Percentiles rank a stretch among this genome's conserved stretches.
Evolutionary conservation across 2,329 filamentous ascomycete species (phyloP).

Genomic region (Exophiala viscosa): DNA sequence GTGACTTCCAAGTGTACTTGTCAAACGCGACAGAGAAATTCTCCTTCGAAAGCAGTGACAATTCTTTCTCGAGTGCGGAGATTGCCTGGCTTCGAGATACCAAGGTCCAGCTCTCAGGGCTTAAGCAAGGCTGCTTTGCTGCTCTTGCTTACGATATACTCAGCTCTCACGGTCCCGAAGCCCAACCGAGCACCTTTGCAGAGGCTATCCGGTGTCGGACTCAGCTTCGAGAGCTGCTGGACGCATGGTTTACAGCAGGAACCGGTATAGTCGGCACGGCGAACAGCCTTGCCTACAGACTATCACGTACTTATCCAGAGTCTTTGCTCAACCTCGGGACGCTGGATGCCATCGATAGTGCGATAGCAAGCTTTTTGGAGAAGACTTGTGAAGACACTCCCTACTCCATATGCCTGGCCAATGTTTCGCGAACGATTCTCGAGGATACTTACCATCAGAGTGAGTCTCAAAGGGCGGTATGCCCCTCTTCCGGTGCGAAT

Average conservation of each 20-base stretch:
- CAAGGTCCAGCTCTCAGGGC: not conserved
- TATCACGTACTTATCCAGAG: not conserved
- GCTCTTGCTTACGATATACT: not conserved
- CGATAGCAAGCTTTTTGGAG: not conserved
- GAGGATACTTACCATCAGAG: not conserved
- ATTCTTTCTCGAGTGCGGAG: not conserved
- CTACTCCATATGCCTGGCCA: not conserved
- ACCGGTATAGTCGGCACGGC: not conserved
- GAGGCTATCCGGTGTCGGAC: not conserved
- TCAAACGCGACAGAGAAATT: not conserved
- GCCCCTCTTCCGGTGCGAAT: not conserved
- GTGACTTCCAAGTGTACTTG: not conserved
- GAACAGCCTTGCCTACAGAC: not conserved
- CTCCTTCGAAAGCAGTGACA: not conserved
- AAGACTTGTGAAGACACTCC: not conserved
- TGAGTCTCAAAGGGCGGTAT: not conserved
- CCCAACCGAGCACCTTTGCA: not conserved
- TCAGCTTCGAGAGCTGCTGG: not conserved
- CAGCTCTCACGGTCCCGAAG: not conserved
- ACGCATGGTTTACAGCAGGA: not conserved
- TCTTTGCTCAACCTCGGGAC: not conserved
- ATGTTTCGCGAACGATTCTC: not conserved
- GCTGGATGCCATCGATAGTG: not conserved
- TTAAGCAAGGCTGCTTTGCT: not conserved
- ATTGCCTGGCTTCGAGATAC: not conserved